Evolutionary conservation across 371 early-diverging fungal genomes (phyloP), one percentile per base, ranked within the genome.

Genomic region (Rhizopus sp.): DNA sequence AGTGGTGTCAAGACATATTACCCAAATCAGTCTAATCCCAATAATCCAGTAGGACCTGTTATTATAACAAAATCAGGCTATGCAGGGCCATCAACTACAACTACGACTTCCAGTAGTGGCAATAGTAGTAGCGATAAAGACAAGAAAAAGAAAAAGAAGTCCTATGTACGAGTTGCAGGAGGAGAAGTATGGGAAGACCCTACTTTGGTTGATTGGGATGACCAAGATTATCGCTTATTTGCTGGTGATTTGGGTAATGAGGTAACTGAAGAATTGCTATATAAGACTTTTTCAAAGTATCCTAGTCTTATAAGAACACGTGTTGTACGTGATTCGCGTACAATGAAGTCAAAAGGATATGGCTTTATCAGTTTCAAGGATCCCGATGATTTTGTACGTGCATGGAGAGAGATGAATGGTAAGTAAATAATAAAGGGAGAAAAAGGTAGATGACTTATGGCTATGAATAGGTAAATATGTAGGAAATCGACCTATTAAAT

Each of bases 121-220:
- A 23, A 7, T 49, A 16, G 50, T 42, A 12, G 51, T 34, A 23
- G 30, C 50, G 29, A 62, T 54, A 48, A 59, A 40, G 51, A 58
- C 48, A 53, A 63, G 50, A 65, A 69, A 55, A 54, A 66, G 52
- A 89, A 87, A 64, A 81, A 80, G 63, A 84, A 84, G 59, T 79
- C 80, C 7, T 70, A 85, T 1, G 68, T 94, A 34, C 73, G 98
- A 37, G 78, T 83, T 17, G 98, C 96, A 1, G 98, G 93, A 45
- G 98, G 97, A 10, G 89, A 94, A 70, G 83, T 91, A 9, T 98
- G 98, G 98, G 93, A 94, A 63, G 98, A 98, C 62, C 64, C 81
- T n/a, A 86, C 94, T 4, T 69, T 98, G 38, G 76, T 78, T 40
- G 94, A 95, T 39, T 98, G 97, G 95, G 94, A 95, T 55, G 75